phyloP scores from a whole-genome alignment of 2,329 filamentous ascomycete genomes.

The Ceratocystis eucalypticola region DNA sequence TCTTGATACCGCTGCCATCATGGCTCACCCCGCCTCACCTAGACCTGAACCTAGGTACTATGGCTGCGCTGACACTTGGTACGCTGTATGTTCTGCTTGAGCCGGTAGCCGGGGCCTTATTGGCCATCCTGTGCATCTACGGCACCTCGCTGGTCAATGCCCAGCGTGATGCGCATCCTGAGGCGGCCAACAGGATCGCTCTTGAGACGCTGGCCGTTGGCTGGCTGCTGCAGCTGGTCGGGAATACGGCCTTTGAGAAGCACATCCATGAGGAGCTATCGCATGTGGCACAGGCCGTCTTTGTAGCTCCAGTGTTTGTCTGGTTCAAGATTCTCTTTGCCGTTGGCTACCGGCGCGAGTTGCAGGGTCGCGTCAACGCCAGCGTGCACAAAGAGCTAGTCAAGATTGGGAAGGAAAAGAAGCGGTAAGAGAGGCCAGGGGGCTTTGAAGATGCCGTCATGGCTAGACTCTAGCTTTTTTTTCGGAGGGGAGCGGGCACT shows the following conservation, averaged over 20 bases:
- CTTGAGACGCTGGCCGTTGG: constrained; percentile 55
- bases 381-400: constrained; percentile 62
- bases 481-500: not conserved
- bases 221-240: constrained; percentile 85
- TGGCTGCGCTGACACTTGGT: constrained; percentile 54
- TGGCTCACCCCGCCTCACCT: constrained; percentile 56
- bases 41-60: constrained; percentile 51
- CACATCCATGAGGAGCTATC: constrained; percentile 47
- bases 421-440: constrained; percentile 27
- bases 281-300: constrained; percentile 81
- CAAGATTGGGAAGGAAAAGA: constrained; percentile 52
- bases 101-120: constrained; percentile 70
- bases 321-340: constrained; percentile 91
- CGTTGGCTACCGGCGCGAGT: constrained; percentile 76
- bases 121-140: constrained; percentile 63
- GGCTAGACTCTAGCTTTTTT: too few species aligned
- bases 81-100: constrained; percentile 82
- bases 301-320: constrained; percentile 89
- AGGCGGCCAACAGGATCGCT: constrained; percentile 41
- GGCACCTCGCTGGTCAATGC: constrained; percentile 65
- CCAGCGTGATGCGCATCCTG: constrained; percentile 45
- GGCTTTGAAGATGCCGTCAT: too few species aligned
- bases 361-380: constrained; percentile 68
- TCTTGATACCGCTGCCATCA: constrained; percentile 49
- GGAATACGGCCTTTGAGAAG: constrained; percentile 79